Base-by-base conservation (phyloP, 2,329 filamentous ascomycete genomes). In the Fusarium nygamai region DNA sequence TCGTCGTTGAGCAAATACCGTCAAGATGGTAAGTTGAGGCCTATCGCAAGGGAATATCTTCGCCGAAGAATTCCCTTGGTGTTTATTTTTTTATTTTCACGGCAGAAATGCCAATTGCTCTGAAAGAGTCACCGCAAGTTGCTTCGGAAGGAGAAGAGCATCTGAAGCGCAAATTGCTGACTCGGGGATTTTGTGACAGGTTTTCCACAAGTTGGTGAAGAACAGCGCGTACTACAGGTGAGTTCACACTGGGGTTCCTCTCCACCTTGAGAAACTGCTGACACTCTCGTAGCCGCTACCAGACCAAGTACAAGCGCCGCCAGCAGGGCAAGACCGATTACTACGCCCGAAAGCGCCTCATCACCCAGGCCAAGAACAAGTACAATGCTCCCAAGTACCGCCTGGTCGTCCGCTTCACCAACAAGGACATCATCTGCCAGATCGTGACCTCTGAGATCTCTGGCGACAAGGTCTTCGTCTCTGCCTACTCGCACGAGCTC, bases 141-240 rank as follows among this genome's bases (percentile, higher is more conserved):
- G 95, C 95, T 98, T 98, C 96, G 95, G 94, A 93, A 78, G 79
- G 86, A 86, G 85, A 85, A 76, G 83, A 84, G 83, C 81, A 82
- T 90, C 95, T 98, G 95, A 98, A 98, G 95, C 95, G 95, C 91
- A 92, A 98, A 98, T 98, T 98, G 96, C 96, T 98, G 95, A 98
- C 94, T 98, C 94, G 92, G 86, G 89, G 88, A 86, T 86, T 82
- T 54, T 72, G 62, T 72, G 78, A 80, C 84, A 98, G 95, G 84
- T 90, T 87, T 96, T 95, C 93, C 91, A 94, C 91, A 98, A 98
- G 92, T 87, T 92, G 86, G 91, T 96, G 86, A 98, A 98, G 93
- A 98, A 93, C 91, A 95, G 93, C 88, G 93, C 96, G 85, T 99
- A 98, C 94, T 98, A 94, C 92, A 98, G 94, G 94, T 97, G 83